Base-by-base conservation (phyloP, 2,329 filamentous ascomycete genomes). In the Aspergillus fumigatiaffinis region DNA sequence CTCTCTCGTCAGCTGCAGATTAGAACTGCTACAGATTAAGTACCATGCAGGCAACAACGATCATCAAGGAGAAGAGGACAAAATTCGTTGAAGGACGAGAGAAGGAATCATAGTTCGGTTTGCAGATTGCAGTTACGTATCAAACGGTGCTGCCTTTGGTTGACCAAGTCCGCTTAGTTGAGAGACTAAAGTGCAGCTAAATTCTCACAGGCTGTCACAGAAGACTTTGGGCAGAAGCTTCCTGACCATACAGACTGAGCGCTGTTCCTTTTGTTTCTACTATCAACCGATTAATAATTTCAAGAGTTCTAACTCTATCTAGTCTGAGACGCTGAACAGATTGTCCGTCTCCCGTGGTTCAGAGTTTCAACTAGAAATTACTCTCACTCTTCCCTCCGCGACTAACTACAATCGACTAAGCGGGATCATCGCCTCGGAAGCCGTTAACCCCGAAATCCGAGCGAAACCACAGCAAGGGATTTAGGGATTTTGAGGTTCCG, bases 381-480 rank as follows among this genome's bases (percentile, higher is more conserved):
- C 42, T 23, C 8, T 6, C 2, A 44, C 3, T 44, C 41, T n/a
- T 29, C 29, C 29, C 12, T 32, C 41, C 20, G n/a, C 10, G 3
- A 21, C 42, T 46, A 46, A 46, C 42, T 9, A 21, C 42, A 21
- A 46, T 25, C 26, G 17, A 28, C 44, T 21, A 17, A 14, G 20
- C 26, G 42, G 41, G 21, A 42, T 21, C n/a, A 26, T 26, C 21
- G 29, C 42, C 32, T 38, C 53, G 53, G 53, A 55, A 48, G 4
- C 20, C 28, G 38, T 52, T 55, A 55, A 52, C 48, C 26, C 53
- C 53, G 53, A 55, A 46, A 20, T 5, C 51, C 51, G 51, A 53
- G 26, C n/a, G 35, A 38, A 17, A 38, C 14, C 14, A 38, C 5
- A 7, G 5, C 29, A 32, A 32, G 10, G 26, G 17, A 54, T 9